Evolutionary conservation across 306 rosid species (phyloP).

Genomic region (Trifolium fragiferum): DNA sequence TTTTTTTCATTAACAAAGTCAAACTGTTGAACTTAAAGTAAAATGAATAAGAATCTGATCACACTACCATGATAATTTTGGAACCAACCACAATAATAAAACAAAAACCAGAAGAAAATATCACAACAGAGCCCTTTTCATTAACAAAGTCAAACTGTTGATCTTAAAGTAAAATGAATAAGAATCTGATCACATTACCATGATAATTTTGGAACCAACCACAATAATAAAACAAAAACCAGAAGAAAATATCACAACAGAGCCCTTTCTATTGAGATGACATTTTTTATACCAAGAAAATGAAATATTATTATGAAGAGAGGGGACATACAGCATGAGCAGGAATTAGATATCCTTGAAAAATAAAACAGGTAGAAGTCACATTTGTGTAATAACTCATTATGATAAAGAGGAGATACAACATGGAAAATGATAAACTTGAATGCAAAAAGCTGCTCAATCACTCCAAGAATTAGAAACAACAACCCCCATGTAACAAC

Average conservation of each 20-base stretch:
- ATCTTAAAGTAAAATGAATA: constrained; percentile 28
- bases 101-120: too few species aligned
- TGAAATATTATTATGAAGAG: too few species aligned
- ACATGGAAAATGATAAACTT: constrained; percentile 10
- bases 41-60: constrained; percentile 28
- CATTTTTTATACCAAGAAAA: not conserved
- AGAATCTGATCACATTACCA: constrained; percentile 32
- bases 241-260: not conserved
- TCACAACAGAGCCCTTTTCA: too few species aligned
- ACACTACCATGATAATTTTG: constrained; percentile 21
- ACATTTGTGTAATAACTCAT: not conserved
- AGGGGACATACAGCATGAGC: too few species aligned
- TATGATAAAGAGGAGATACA: constrained; percentile 5
- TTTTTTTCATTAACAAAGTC: constrained; percentile 32
- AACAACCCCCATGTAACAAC: not conserved
- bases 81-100: not conserved
- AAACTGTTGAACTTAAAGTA: constrained; percentile 17
- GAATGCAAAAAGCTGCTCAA: constrained; percentile 6
- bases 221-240: not conserved
- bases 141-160: constrained; percentile 26
- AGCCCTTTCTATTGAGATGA: constrained; percentile 7
- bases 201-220: constrained; percentile 1
- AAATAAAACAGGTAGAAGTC: not conserved
- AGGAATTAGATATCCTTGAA: too few species aligned
- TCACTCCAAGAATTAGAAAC: not conserved